Conservation (phyloP, 2,329 filamentous ascomycete species). For the Fusarium sp. region DNA sequence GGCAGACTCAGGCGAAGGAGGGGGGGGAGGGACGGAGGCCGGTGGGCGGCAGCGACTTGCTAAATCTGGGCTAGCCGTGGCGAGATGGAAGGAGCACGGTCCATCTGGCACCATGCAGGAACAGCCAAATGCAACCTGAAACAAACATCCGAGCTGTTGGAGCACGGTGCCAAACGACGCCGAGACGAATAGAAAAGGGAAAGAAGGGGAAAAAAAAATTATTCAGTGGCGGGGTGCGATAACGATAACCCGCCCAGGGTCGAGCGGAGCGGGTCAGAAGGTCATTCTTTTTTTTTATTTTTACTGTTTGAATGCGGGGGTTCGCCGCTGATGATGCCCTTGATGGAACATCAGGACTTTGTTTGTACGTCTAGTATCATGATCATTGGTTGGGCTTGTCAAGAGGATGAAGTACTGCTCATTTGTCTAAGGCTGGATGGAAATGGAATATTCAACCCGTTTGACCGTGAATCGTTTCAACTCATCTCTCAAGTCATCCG, state of each 20-base stretch:
- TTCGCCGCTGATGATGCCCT: background rate
- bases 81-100: conserved; percentile 18
- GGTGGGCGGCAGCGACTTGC: conserved; percentile 9
- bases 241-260: conserved; percentile 50
- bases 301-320: background rate
- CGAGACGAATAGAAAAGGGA: conserved; percentile 4
- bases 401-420: background rate
- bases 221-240: conserved; percentile 49
- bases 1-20: background rate
- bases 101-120: conserved; percentile 9
- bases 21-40: conserved; percentile 21
- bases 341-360: background rate
- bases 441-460: background rate
- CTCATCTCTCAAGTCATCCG: background rate
- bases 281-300: background rate
- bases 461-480: background rate
- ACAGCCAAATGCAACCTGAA: conserved; percentile 19
- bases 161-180: conserved; percentile 17
- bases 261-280: background rate
- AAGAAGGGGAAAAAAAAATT: conserved; percentile 19
- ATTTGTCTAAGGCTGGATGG: background rate
- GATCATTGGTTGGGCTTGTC: background rate
- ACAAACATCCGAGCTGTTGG: conserved; percentile 5
- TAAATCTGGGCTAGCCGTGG: conserved; percentile 17
- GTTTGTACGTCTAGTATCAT: background rate